These are phyloP conservation scores for Fraxinus pennsylvanica DNA, from an alignment of 257 asterid genomes.

Conservation along the genomic window DNA sequence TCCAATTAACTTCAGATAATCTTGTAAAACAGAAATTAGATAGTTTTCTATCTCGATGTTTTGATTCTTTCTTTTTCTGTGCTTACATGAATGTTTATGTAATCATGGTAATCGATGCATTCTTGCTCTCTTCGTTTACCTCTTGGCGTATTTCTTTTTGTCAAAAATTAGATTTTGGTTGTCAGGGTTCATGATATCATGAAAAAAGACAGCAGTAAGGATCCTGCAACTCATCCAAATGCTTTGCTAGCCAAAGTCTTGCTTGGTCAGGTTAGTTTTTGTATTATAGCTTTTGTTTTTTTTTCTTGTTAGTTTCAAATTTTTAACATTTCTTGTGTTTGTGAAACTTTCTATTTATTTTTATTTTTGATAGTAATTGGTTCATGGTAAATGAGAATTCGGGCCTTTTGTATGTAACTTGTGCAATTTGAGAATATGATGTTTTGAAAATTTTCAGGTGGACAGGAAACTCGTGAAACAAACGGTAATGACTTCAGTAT, in stretches of 20 bases:
- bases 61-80: not conserved
- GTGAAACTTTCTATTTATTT: not conserved
- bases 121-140: constrained; percentile 11
- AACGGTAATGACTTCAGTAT: constrained; percentile 98
- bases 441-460: constrained; percentile 55
- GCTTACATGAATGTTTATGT: not conserved
- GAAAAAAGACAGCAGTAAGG: constrained; percentile 74
- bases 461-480: constrained; percentile 93
- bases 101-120: constrained; percentile 9
- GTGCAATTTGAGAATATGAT: constrained; percentile 31
- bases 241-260: constrained; percentile 78
- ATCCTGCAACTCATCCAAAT: constrained; percentile 65
- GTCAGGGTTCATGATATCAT: constrained; percentile 79
- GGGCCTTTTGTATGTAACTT: constrained; percentile 13
- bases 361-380: not conserved
- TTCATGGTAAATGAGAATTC: constrained; percentile 12
- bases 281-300: not conserved
- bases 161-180: constrained; percentile 23
- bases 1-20: not conserved
- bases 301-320: not conserved
- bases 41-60: not conserved
- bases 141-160: constrained; percentile 10
- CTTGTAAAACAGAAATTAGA: constrained; percentile 9
- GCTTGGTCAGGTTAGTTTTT: constrained; percentile 67
- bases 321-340: not conserved